Evolutionary conservation across 495 filamentous ascomycete genomes (phyloP).

Genomic region (Penicillium cataractarum): DNA sequence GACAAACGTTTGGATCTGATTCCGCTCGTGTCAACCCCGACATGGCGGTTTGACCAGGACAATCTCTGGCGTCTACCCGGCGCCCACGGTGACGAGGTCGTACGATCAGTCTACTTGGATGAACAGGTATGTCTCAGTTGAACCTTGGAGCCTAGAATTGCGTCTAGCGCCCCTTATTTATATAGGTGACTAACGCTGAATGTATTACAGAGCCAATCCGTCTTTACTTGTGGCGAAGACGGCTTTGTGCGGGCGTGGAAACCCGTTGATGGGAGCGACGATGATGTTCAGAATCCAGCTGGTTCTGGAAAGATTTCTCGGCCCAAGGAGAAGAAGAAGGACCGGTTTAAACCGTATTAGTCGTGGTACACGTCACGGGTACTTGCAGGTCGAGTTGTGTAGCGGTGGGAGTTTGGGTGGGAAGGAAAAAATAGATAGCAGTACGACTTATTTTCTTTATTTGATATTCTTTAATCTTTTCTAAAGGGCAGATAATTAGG

Average conservation of each 20-base stretch:
- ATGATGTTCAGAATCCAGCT: slow-evolving; percentile 23
- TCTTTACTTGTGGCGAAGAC: slow-evolving; percentile 82
- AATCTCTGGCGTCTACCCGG: slow-evolving; percentile 67
- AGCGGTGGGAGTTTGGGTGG: slow-evolving; percentile 22
- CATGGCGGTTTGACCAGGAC: slow-evolving; percentile 65
- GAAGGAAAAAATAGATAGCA: slow-evolving; percentile 21
- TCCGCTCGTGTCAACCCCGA: slow-evolving; percentile 57
- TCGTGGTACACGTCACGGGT: slow-evolving; percentile 1
- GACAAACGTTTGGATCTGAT: slow-evolving; percentile 68
- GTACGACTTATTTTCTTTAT: not conserved
- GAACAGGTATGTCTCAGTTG: slow-evolving; percentile 55
- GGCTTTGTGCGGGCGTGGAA: slow-evolving; percentile 61
- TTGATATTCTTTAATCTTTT: not conserved
- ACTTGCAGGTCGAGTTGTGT: slow-evolving; percentile 22
- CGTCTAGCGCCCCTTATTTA: not conserved
- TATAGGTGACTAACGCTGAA: slow-evolving; percentile 3
- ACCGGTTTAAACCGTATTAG: slow-evolving; percentile 49
- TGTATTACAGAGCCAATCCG: slow-evolving; percentile 56
- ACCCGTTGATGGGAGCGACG: slow-evolving; percentile 27
- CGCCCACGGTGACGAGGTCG: slow-evolving; percentile 83
- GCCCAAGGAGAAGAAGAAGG: slow-evolving; percentile 46
- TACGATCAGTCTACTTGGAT: slow-evolving; percentile 76
- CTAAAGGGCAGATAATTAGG: not conserved
- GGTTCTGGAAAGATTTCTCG: slow-evolving; percentile 30
- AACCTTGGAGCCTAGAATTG: not conserved